Base-by-base conservation (phyloP, 176 grass and related monocot species). In the Bonia amplexicaulis region DNA sequence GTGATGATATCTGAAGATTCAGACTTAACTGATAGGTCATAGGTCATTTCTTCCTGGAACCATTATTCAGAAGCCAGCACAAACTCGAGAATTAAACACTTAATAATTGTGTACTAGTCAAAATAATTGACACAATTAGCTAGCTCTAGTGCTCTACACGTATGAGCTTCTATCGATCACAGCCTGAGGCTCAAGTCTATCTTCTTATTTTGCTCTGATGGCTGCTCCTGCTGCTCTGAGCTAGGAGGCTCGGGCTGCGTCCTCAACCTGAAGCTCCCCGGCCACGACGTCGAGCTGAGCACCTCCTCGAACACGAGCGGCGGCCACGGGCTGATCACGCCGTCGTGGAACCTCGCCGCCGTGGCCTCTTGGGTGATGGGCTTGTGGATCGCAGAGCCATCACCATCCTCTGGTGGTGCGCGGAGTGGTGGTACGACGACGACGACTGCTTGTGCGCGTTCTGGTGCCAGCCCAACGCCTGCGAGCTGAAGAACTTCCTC, bases 401-500 rank as follows among this genome's bases (percentile, higher is more conserved):
- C 29, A 94, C 40, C 94, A 91, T 92, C 75, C 89, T 83, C 77
- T 91, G 89, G 65, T 81, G 88, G 41, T 80, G 88, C 10, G 64
- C 6, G 29, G 29, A 29, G 37, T 77, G 73, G 84, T 90, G 35
- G 61, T 66, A 73, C 13, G 83, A 7, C 31, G 71, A 9, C 27
- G 83, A 6, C 37, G 84, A 74, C 0, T 89, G 80, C 86, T 97
- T 97, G 87, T 97, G 94, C 81, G 94, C 94, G 85, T 97, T 97
- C 80, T 97, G 94, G 85, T 97, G 94, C 4, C 94, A 91, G 48
- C 94, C 94, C 68, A 97, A 76, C 37, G 94, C 94, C 79, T 97
- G 94, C 27, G 94, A 97, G 87, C 94, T 97, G 85, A 92, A 97
- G 69, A 97, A 97, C 83, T 97, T 97, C 22, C 92, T 54, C 91